A percentile compares a stretch with the other conserved stretches of the same genome.
Conservation (phyloP, 2,329 filamentous ascomycete species). For the Curvularia hawaiiensis region DNA sequence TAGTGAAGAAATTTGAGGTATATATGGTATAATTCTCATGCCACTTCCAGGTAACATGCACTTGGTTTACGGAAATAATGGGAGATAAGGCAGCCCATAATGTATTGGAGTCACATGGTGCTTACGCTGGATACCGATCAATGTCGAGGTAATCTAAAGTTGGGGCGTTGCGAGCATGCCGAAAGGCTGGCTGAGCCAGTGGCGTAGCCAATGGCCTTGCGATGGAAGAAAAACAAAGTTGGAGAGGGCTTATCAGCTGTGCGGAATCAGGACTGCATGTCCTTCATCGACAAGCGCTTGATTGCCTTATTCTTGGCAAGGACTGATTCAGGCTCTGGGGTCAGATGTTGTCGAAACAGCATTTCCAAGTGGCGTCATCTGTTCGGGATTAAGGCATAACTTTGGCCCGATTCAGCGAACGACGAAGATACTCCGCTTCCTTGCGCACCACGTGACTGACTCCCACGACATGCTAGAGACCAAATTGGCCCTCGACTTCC, state of each 20-base stretch:
- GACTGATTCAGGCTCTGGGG: not conserved
- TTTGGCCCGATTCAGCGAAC: not conserved
- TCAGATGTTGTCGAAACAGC: not conserved
- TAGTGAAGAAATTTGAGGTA: not conserved
- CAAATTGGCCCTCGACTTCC: slow-evolving; percentile 51
- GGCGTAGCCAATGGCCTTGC: no score
- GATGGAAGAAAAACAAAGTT: no score
- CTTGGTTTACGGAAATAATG: not conserved
- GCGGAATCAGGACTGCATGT: no score
- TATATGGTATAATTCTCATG: not conserved
- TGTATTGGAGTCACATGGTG: not conserved
- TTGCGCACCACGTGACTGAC: not conserved
- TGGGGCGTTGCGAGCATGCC: not conserved
- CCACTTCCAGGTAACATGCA: not conserved
- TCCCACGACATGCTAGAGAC: slow-evolving; percentile 15
- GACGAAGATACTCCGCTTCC: not conserved
- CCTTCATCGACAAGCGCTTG: no score
- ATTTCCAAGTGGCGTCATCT: not conserved
- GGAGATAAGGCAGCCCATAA: not conserved
- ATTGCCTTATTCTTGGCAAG: not conserved
- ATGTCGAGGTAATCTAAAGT: not conserved
- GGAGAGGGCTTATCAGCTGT: no score
- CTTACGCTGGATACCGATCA: not conserved
- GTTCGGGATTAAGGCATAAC: not conserved
- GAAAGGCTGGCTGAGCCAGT: no score